Evolutionary conservation across 2,329 filamentous ascomycete genomes (phyloP).

Genomic region (Chaetomium strumarium): DNA sequence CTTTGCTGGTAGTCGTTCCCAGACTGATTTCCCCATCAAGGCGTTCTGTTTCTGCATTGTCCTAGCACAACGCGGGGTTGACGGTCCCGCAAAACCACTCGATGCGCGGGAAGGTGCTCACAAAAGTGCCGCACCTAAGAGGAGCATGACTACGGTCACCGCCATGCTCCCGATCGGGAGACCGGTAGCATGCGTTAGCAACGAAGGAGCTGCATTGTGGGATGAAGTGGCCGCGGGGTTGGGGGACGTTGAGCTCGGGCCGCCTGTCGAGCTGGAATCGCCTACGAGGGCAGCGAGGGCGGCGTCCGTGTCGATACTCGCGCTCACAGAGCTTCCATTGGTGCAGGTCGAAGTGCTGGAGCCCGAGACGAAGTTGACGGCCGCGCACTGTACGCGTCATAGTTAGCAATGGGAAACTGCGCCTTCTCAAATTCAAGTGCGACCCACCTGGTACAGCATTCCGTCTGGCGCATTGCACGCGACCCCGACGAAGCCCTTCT

Average conservation of each 20-base stretch:
- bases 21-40: no score
- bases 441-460: constrained; percentile 48
- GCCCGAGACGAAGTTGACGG: constrained; percentile 49
- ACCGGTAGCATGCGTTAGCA: neutral
- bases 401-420: neutral
- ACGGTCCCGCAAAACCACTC: no score
- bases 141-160: constrained; percentile 10
- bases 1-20: no score
- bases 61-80: no score
- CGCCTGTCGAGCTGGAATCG: constrained; percentile 7
- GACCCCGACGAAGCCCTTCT: constrained; percentile 50
- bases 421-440: neutral
- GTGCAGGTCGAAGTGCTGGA: constrained; percentile 31
- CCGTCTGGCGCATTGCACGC: constrained; percentile 50
- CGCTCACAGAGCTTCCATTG: constrained; percentile 34
- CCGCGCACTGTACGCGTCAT: constrained; percentile 40
- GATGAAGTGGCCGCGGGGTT: constrained; percentile 1
- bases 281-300: constrained; percentile 28
- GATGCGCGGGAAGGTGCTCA: neutral
- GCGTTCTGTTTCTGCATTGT: no score
- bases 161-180: constrained; percentile 12
- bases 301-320: constrained; percentile 27
- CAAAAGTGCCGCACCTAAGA: constrained; percentile 7
- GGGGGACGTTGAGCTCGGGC: neutral
- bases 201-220: constrained; percentile 8